Evolutionary conservation across 1,284 basidiomycete genomes (phyloP), one percentile per base, ranked within the genome.

Genomic region (Lentinus polychrous): DNA sequence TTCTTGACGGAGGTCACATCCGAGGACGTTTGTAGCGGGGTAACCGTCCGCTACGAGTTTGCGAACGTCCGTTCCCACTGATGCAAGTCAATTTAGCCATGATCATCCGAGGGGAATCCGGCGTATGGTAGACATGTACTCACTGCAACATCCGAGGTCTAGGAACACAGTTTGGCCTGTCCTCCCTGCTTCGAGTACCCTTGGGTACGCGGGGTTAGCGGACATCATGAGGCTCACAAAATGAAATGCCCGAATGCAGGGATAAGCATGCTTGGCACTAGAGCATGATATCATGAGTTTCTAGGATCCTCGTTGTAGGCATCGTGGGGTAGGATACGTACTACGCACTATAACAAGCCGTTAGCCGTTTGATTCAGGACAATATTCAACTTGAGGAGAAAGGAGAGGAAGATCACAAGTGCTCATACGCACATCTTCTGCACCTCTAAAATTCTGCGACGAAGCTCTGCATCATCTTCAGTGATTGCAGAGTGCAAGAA

Each of bases 101-200:
- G n/a, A n/a, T n/a, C n/a, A n/a, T n/a, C n/a, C n/a, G n/a, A n/a
- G n/a, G n/a, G n/a, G n/a, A n/a, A n/a, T n/a, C n/a, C n/a, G n/a
- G n/a, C n/a, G n/a, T n/a, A n/a, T n/a, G n/a, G n/a, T n/a, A n/a
- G n/a, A n/a, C n/a, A n/a, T n/a, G 18, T n/a, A 58, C 65, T 17
- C 44, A 70, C 67, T 68, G 55, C 63, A 65, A 48, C 67, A 69
- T 3, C 67, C 67, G 1, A 69, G 44, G 40, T 68, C 67, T 10
- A 69, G 53, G 47, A 68, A 60, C 1, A 60, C 32, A 8, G 60
- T 60, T 17, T 57, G 24, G 2, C 54, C 57, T 0, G 43, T 31
- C 40, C 55, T 59, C 5, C 59, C 63, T 0, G 57, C 56, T n/a
- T 53, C 55, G 24, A 69, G 42, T 7, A 68, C 57, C 11, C 48